phyloP scores from a whole-genome alignment of 1,284 basidiomycete genomes.

The Naganishia sp. region DNA sequence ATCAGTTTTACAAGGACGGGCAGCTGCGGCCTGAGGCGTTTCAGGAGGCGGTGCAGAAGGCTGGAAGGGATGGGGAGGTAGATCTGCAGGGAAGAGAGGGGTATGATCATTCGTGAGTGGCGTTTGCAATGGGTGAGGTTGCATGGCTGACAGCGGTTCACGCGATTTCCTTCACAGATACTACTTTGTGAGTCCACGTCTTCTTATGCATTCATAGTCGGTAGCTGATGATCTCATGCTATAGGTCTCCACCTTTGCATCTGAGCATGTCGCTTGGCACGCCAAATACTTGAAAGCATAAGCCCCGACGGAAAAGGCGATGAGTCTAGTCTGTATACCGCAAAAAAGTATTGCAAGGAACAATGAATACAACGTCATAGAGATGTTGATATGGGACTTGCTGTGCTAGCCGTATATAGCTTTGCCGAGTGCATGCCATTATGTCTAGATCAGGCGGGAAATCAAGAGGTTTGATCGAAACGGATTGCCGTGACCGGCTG shows the following conservation, averaged over 20 bases:
- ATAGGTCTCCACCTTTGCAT: slow-evolving; percentile 68
- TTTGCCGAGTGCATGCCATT: too few species aligned
- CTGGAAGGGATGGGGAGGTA: slow-evolving; percentile 73
- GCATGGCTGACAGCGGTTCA: neutral
- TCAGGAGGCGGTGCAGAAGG: slow-evolving; percentile 63
- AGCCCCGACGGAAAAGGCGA: neutral
- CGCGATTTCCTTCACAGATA: slow-evolving; percentile 58
- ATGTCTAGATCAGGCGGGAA: too few species aligned
- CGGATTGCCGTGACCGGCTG: too few species aligned
- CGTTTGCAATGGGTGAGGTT: neutral
- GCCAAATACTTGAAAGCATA: slow-evolving; percentile 56
- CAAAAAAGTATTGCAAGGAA: too few species aligned
- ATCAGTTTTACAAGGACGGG: slow-evolving; percentile 80
- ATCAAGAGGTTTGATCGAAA: too few species aligned
- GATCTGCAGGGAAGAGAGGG: slow-evolving; percentile 78
- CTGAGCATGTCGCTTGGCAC: slow-evolving; percentile 58
- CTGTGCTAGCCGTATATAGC: too few species aligned
- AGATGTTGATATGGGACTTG: too few species aligned
- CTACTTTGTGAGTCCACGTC: slow-evolving; percentile 70
- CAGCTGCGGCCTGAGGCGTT: slow-evolving; percentile 91
- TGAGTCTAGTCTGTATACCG: neutral
- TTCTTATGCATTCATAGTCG: neutral
- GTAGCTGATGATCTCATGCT: slow-evolving; percentile 31
- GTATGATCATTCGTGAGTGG: slow-evolving; percentile 72
- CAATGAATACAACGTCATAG: too few species aligned